phyloP scores from a whole-genome alignment of 2,329 filamentous ascomycete species.

The Trichoderma atrobrunneum region DNA sequence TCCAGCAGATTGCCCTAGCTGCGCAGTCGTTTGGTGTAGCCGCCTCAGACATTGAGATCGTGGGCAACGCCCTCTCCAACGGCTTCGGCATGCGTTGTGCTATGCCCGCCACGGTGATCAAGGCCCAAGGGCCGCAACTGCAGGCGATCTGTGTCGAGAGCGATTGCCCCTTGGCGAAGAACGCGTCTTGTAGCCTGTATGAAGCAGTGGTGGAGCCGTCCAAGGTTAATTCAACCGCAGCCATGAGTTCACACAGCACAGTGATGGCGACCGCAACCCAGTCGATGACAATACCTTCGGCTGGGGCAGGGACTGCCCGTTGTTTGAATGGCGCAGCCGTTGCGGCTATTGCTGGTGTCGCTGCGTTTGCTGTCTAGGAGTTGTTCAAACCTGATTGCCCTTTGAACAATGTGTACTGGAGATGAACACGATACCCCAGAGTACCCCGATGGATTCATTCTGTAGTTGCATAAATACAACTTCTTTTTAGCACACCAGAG shows the following conservation, averaged over 20 bases:
- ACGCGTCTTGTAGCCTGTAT: conserved; percentile 48
- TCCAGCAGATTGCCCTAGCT: conserved; percentile 55
- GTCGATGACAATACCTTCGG: conserved; percentile 19
- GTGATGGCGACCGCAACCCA: background rate
- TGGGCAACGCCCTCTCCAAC: conserved; percentile 47
- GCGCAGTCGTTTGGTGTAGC: conserved; percentile 58
- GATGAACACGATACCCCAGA: background rate
- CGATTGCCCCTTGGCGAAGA: conserved; percentile 46
- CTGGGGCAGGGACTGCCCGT: conserved; percentile 26
- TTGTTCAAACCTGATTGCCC: background rate
- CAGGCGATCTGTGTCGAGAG: conserved; percentile 55
- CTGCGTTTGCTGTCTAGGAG: conserved; percentile 30
- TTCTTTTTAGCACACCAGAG: background rate
- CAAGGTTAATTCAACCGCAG: conserved; percentile 17
- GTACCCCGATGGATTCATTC: too few relatives aligned
- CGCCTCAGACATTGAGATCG: conserved; percentile 47
- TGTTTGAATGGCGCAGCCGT: conserved; percentile 30
- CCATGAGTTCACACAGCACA: background rate
- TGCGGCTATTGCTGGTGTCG: conserved; percentile 25
- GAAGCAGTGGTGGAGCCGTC: conserved; percentile 25
- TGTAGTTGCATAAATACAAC: background rate
- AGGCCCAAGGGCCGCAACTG: conserved; percentile 43
- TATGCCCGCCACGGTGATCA: conserved; percentile 44
- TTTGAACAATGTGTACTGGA: background rate
- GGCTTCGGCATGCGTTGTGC: conserved; percentile 54